A percentile compares a stretch with the other conserved stretches of the same genome.
These are phyloP conservation scores for Penicillium sp. DNA, from an alignment of 2,329 filamentous ascomycete genomes.

Conservation along the genomic window DNA sequence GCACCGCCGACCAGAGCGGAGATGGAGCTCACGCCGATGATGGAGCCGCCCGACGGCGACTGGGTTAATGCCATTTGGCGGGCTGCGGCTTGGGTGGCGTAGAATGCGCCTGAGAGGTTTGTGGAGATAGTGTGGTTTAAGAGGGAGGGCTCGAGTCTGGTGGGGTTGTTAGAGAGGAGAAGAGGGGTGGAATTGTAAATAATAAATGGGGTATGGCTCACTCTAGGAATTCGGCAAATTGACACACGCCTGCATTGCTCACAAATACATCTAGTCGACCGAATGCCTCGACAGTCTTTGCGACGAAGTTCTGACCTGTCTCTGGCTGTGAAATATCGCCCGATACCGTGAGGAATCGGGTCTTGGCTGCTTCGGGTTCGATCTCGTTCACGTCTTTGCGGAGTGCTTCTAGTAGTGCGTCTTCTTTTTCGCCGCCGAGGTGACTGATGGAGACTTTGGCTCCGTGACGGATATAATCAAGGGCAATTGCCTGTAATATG, in stretches of 20 bases:
- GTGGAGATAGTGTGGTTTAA: conserved; percentile 71
- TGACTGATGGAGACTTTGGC: conserved; percentile 80
- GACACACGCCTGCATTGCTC: conserved; percentile 83
- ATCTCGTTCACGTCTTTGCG: conserved; percentile 33
- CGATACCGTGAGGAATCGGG: conserved; percentile 62
- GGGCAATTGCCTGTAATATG: conserved; percentile 64
- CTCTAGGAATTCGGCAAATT: conserved; percentile 83
- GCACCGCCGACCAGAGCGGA: conserved; percentile 62
- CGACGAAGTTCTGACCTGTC: conserved; percentile 68
- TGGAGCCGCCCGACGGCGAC: conserved; percentile 68
- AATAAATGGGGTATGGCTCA: conserved; percentile 32
- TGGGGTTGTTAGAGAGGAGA: background rate
- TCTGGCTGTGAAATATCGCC: conserved; percentile 77
- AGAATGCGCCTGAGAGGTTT: conserved; percentile 87
- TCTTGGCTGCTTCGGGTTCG: conserved; percentile 25
- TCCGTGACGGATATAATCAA: conserved; percentile 75
- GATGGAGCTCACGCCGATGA: conserved; percentile 55
- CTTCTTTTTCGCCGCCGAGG: conserved; percentile 52
- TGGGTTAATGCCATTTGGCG: conserved; percentile 77
- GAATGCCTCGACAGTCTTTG: conserved; percentile 58
- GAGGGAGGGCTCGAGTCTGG: conserved; percentile 64
- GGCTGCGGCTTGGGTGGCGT: conserved; percentile 79
- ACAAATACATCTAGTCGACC: conserved; percentile 73
- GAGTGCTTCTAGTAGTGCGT: conserved; percentile 32
- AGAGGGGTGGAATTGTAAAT: background rate